A percentile compares a stretch with the other conserved stretches of the same genome.
phyloP scores from a whole-genome alignment of 345 rosid genomes.

The Citrus medica region DNA sequence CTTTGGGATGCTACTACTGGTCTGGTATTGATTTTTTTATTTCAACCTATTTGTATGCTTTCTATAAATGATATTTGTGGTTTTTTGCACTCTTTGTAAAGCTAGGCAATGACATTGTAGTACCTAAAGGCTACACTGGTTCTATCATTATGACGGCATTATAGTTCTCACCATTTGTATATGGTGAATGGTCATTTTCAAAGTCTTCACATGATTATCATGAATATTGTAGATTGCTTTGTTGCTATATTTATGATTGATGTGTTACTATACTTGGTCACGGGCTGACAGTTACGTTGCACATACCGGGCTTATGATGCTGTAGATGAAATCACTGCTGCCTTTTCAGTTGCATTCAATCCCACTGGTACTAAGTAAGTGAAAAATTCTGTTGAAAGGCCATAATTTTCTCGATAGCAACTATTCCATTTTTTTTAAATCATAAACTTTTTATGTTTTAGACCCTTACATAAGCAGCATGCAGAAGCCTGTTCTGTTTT shows the following conservation, averaged over 20 bases:
- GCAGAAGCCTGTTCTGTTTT: not conserved
- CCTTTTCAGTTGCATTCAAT: constrained; percentile 82
- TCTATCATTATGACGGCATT: not conserved
- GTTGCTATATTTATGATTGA: constrained; percentile 6
- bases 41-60: not conserved
- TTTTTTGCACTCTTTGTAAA: not conserved
- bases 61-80: constrained; percentile 4
- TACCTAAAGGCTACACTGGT: not conserved
- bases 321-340: constrained; percentile 93
- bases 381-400: not conserved
- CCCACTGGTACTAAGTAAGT: constrained; percentile 86
- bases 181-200: not conserved
- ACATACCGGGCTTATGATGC: constrained; percentile 97
- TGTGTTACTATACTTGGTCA: constrained; percentile 4
- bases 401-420: not conserved
- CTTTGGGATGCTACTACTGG: constrained; percentile 96
- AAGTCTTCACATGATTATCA: not conserved
- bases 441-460: not conserved
- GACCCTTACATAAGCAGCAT: not conserved
- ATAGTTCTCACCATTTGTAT: not conserved
- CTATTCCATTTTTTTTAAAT: not conserved
- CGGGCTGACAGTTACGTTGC: constrained; percentile 63
- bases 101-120: not conserved
- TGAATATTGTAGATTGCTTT: not conserved
- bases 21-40: constrained; percentile 48